Conservation (phyloP, 2,329 filamentous ascomycete genomes). For the Tolypocladium inflatum region DNA sequence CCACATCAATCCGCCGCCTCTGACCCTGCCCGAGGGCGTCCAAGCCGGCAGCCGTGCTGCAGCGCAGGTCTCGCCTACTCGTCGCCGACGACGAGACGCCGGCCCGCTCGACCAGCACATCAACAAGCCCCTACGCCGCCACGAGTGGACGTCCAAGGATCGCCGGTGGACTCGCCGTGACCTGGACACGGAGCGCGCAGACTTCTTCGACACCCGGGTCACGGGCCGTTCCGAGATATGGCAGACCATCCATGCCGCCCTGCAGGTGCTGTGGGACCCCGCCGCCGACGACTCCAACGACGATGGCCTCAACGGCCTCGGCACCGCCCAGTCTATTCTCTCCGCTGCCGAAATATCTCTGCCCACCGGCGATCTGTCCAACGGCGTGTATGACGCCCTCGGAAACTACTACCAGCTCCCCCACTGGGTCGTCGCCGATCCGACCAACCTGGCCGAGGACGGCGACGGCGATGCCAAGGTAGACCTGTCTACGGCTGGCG, state of each 20-base stretch:
- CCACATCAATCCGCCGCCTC: slow-evolving; percentile 38
- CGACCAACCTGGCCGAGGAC: slow-evolving; percentile 41
- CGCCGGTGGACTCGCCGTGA: slow-evolving; percentile 60
- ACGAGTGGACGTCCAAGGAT: slow-evolving; percentile 54
- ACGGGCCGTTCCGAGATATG: slow-evolving; percentile 71
- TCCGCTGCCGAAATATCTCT: slow-evolving; percentile 68
- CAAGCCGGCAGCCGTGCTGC: slow-evolving; percentile 10
- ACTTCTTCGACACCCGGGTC: slow-evolving; percentile 87
- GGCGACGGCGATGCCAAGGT: slow-evolving; percentile 13
- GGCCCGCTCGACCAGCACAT: slow-evolving; percentile 53
- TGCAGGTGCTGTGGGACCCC: slow-evolving; percentile 57
- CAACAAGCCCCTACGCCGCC: slow-evolving; percentile 57
- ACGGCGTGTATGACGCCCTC: slow-evolving; percentile 62
- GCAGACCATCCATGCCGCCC: slow-evolving; percentile 60
- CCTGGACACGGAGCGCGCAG: slow-evolving; percentile 61
- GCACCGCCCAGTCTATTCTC: slow-evolving; percentile 71
- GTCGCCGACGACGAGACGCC: slow-evolving; percentile 24
- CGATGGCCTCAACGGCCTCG: slow-evolving; percentile 33
- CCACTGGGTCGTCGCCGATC: slow-evolving; percentile 59
- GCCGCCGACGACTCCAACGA: slow-evolving; percentile 27
- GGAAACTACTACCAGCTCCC: slow-evolving; percentile 63
- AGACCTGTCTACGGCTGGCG: slow-evolving; percentile 27
- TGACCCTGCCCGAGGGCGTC: slow-evolving; percentile 20
- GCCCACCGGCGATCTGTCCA: slow-evolving; percentile 61
- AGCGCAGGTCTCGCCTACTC: slow-evolving; percentile 7